A percentile compares a stretch with the other conserved stretches of the same genome.
Conservation (phyloP, 108 stramenopile species). For the Aurantiochytrium sp. region DNA sequence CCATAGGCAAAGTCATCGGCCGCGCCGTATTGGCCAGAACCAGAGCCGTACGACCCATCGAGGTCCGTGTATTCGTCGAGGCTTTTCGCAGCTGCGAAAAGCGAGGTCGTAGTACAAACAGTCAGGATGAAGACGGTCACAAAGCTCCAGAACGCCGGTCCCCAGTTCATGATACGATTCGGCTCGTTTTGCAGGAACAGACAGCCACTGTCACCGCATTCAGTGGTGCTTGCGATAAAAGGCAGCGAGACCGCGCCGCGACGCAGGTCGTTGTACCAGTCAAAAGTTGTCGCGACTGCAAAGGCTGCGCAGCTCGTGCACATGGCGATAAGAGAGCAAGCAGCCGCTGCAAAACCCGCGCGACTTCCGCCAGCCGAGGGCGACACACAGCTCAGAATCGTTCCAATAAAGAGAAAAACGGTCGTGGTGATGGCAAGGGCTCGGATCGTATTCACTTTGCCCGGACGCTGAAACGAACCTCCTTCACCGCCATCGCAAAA, state of each 20-base stretch:
- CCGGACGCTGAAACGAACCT: not conserved
- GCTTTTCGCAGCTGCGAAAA: not conserved
- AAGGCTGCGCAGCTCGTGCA: not conserved
- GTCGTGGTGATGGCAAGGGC: not conserved
- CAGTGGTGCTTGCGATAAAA: not conserved
- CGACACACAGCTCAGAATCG: not conserved
- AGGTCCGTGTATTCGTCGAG: not conserved
- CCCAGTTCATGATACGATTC: not conserved
- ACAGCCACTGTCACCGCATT: not conserved
- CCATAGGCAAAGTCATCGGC: no score
- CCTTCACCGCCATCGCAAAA: not conserved
- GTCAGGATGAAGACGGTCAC: not conserved
- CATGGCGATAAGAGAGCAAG: not conserved
- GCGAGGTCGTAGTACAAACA: not conserved
- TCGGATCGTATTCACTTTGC: not conserved
- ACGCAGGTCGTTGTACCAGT: conserved; percentile 1
- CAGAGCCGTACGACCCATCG: not conserved
- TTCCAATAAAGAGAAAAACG: not conserved
- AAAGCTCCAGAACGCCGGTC: not conserved
- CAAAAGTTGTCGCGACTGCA: not conserved
- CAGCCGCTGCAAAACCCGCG: not conserved
- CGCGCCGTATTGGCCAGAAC: not conserved
- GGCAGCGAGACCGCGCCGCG: not conserved
- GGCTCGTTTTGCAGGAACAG: not conserved
- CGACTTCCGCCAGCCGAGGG: not conserved